Conservation (phyloP, 495 filamentous ascomycete genomes). For the Rhypophila decipiens region DNA sequence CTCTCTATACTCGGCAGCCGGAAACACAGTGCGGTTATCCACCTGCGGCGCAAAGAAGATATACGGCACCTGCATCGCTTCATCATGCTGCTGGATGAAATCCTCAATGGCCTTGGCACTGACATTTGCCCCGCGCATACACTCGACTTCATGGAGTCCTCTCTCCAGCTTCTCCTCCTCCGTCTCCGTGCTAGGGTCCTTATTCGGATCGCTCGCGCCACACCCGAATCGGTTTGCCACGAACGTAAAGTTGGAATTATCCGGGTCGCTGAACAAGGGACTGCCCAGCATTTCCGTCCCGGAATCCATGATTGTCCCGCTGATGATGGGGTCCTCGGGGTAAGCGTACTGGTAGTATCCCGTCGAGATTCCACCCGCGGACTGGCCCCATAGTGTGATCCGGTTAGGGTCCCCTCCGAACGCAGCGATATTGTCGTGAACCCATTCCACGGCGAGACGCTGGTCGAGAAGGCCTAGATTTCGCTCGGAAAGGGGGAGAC, state of each 20-base stretch:
- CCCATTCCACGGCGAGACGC: constrained; percentile 52
- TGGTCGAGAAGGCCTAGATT: constrained; percentile 65
- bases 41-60: constrained; percentile 20
- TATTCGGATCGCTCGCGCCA: constrained; percentile 9
- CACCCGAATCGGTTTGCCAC: constrained; percentile 26
- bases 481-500: constrained; percentile 16
- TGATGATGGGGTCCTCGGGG: constrained; percentile 37
- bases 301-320: constrained; percentile 45
- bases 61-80: constrained; percentile 19
- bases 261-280: constrained; percentile 19
- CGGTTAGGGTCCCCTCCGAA: constrained; percentile 54
- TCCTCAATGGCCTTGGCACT: constrained; percentile 20
- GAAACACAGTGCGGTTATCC: constrained; percentile 33
- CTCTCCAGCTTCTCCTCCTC: no score
- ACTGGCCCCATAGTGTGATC: constrained; percentile 52
- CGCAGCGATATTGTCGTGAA: constrained; percentile 48
- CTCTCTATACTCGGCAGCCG: constrained; percentile 31
- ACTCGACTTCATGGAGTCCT: no score
- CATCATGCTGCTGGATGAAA: constrained; percentile 27
- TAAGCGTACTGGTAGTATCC: constrained; percentile 50
- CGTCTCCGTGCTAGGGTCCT: constrained; percentile 18
- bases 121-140: constrained; percentile 36
- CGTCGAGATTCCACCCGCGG: constrained; percentile 43
- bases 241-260: constrained; percentile 28
- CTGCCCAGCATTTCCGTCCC: constrained; percentile 42